A percentile compares a stretch with the other conserved stretches of the same genome.
These are phyloP conservation scores for Didymella keratinophila DNA, from an alignment of 2,329 filamentous ascomycete genomes.

Conservation along the genomic window DNA sequence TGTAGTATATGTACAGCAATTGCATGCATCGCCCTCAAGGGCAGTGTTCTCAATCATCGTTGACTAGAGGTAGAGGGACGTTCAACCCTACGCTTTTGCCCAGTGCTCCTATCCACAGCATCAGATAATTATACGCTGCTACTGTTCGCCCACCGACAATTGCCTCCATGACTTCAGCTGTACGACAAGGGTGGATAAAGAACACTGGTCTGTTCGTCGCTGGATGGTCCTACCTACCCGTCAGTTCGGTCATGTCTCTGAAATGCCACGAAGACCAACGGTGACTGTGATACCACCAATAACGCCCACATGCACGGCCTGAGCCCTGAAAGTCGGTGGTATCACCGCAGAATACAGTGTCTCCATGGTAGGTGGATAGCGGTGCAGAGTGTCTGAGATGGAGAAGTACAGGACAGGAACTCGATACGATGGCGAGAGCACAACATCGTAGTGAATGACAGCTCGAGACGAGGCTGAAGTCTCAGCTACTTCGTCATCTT, in stretches of 20 bases:
- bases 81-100: conserved; percentile 81
- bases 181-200: conserved; percentile 92
- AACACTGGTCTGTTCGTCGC: conserved; percentile 78
- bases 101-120: conserved; percentile 88
- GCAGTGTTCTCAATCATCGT: conserved; percentile 1
- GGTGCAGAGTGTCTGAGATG: conserved; percentile 38
- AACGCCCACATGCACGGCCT: conserved; percentile 47
- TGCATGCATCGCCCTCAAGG: conserved; percentile 10
- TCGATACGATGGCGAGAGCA: conserved; percentile 55
- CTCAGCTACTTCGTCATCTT: conserved; percentile 29
- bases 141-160: conserved; percentile 49
- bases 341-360: conserved; percentile 51
- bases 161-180: conserved; percentile 78
- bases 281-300: conserved; percentile 51
- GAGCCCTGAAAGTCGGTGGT: conserved; percentile 39
- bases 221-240: conserved; percentile 75
- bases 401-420: conserved; percentile 57
- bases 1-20: conserved; percentile 34
- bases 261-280: conserved; percentile 31
- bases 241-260: conserved; percentile 4
- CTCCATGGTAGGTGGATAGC: conserved; percentile 42
- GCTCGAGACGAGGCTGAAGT: background rate
- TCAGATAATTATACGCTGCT: conserved; percentile 72
- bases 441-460: conserved; percentile 51
- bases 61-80: conserved; percentile 68